Evolutionary conservation across 352 stramenopile genomes (phyloP).

Genomic region (Plasmopara halstedii): DNA sequence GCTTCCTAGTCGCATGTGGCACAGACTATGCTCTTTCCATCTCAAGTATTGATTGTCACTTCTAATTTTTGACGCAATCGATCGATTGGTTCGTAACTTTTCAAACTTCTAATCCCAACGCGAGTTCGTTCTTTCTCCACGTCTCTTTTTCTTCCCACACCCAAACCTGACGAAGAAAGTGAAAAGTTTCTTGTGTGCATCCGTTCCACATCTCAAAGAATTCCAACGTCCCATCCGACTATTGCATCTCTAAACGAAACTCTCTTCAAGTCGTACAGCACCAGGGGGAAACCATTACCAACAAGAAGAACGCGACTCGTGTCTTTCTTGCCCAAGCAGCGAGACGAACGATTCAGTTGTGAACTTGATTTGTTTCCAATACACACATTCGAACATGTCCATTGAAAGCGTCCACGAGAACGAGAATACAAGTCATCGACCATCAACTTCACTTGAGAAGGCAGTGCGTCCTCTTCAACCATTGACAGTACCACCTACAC

Average conservation of each 20-base stretch:
- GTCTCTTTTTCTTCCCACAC: constrained; percentile 4
- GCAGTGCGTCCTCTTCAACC: constrained; percentile 5
- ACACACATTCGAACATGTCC: constrained; percentile 28
- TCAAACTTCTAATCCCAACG: not conserved
- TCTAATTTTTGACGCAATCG: not conserved
- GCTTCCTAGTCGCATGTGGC: constrained; percentile 1
- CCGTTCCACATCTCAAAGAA: constrained; percentile 24
- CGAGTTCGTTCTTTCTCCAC: constrained; percentile 9
- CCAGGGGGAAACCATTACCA: constrained; percentile 10
- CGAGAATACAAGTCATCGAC: constrained; percentile 6
- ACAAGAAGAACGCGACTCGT: constrained; percentile 10
- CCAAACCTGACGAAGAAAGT: not conserved
- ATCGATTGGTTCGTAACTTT: not conserved
- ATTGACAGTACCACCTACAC: constrained; percentile 17
- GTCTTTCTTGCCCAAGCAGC: constrained; percentile 1
- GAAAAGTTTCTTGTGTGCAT: constrained; percentile 12
- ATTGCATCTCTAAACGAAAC: constrained; percentile 15
- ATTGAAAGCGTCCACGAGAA: constrained; percentile 32
- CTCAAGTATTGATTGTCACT: not conserved
- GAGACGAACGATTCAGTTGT: constrained; percentile 25
- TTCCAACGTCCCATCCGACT: constrained; percentile 15
- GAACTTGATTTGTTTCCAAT: constrained; percentile 16
- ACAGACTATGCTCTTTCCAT: not conserved
- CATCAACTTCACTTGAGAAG: constrained; percentile 6
- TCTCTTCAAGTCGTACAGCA: constrained; percentile 23